These are phyloP conservation scores for Coniella vitis DNA, from an alignment of 2,329 filamentous ascomycete genomes.

Conservation along the genomic window DNA sequence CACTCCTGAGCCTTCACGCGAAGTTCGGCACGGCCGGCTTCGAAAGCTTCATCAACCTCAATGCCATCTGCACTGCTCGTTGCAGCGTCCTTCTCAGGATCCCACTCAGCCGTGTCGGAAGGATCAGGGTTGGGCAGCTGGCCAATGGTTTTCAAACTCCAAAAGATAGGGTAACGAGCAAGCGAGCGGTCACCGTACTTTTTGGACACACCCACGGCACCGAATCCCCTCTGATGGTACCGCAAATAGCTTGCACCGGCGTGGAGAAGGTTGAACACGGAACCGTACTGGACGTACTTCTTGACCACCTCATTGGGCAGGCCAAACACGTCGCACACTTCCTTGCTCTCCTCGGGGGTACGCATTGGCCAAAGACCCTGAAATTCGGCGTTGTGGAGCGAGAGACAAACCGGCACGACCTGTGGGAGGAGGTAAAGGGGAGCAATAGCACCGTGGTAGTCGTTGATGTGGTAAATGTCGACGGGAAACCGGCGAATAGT, in stretches of 20 bases:
- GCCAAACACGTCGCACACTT: constrained; percentile 59
- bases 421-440: constrained; percentile 58
- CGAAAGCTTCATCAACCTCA: constrained; percentile 48
- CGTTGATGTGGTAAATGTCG: constrained; percentile 34
- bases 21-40: constrained; percentile 45
- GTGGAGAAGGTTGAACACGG: constrained; percentile 59
- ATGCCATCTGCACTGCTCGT: constrained; percentile 40
- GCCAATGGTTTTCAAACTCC: constrained; percentile 57
- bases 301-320: constrained; percentile 46
- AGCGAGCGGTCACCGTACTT: constrained; percentile 63
- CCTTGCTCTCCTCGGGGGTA: constrained; percentile 51
- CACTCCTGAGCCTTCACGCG: constrained; percentile 60
- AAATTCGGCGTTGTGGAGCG: constrained; percentile 62
- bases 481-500: constrained; percentile 50
- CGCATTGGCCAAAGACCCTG: constrained; percentile 62
- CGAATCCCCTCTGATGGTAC: constrained; percentile 58
- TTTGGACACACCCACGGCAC: constrained; percentile 57
- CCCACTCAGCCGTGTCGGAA: constrained; percentile 54
- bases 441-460: constrained; percentile 37
- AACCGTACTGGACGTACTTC: constrained; percentile 58
- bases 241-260: constrained; percentile 56
- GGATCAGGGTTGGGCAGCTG: constrained; percentile 60
- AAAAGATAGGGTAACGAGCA: constrained; percentile 62
- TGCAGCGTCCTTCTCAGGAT: constrained; percentile 38
- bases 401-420: constrained; percentile 54